Evolutionary conservation across 306 rosid species (phyloP).

Genomic region (Cicer judaicum): DNA sequence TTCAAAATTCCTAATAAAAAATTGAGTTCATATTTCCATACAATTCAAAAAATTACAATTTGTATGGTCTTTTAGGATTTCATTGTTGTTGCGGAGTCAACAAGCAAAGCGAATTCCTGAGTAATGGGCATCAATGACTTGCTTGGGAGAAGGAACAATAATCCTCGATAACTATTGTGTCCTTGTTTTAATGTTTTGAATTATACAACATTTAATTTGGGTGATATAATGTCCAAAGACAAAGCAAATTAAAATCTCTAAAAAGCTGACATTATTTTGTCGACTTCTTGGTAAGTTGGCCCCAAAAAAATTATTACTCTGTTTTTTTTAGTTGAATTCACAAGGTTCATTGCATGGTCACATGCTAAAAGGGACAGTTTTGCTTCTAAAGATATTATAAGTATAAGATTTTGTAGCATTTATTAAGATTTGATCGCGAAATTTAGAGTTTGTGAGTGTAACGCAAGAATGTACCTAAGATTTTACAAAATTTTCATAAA

Average conservation of each 20-base stretch:
- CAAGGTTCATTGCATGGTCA: slow-evolving; percentile 49
- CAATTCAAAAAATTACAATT: slow-evolving; percentile 2
- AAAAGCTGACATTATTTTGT: slow-evolving; percentile 61
- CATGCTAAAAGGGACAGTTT: slow-evolving; percentile 49
- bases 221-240: slow-evolving; percentile 23
- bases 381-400: slow-evolving; percentile 40
- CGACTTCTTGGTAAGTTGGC: slow-evolving; percentile 47
- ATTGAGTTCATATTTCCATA: slow-evolving; percentile 15
- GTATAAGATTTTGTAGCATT: slow-evolving; percentile 9
- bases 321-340: slow-evolving; percentile 44
- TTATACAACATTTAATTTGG: slow-evolving; percentile 44
- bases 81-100: slow-evolving; percentile 71
- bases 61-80: slow-evolving; percentile 38
- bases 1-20: not conserved
- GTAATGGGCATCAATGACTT: slow-evolving; percentile 56
- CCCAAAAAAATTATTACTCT: slow-evolving; percentile 56
- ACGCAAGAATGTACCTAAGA: slow-evolving; percentile 35
- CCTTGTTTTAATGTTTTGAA: slow-evolving; percentile 50
- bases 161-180: slow-evolving; percentile 40
- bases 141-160: slow-evolving; percentile 50
- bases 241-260: slow-evolving; percentile 28
- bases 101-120: slow-evolving; percentile 63
- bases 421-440: slow-evolving; percentile 31
- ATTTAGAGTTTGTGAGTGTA: slow-evolving; percentile 46
- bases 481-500: slow-evolving; percentile 12